Conservation (phyloP, 2,329 filamentous ascomycete species). For the Fusarium succisae region DNA sequence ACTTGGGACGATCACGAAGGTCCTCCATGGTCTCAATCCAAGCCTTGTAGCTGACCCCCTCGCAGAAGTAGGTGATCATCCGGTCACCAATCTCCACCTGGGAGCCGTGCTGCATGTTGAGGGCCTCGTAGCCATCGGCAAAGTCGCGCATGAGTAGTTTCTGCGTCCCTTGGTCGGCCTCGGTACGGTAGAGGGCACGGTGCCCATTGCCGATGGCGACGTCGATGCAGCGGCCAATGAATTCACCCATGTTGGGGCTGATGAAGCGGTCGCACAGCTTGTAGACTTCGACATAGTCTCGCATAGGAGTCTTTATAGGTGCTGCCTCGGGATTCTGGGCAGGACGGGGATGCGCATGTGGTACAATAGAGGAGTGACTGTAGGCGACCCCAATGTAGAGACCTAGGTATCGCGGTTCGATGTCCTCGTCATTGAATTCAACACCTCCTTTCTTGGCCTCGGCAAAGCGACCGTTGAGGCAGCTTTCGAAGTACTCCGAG, state of each 20-base stretch:
- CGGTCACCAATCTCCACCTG: slow-evolving; percentile 37
- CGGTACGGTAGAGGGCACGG: slow-evolving; percentile 45
- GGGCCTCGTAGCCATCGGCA: slow-evolving; percentile 48
- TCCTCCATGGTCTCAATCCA: slow-evolving; percentile 42
- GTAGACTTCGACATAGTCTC: slow-evolving; percentile 49
- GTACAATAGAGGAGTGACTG: slow-evolving; percentile 47
- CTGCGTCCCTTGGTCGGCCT: slow-evolving; percentile 42
- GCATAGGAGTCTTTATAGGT: slow-evolving; percentile 41
- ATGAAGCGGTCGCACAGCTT: slow-evolving; percentile 51
- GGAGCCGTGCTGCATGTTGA: slow-evolving; percentile 32
- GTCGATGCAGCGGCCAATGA: slow-evolving; percentile 45
- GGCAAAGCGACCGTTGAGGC: slow-evolving; percentile 41
- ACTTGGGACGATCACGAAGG: slow-evolving; percentile 42
- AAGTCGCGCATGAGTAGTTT: slow-evolving; percentile 46
- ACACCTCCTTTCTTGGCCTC: slow-evolving; percentile 44
- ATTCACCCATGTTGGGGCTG: slow-evolving; percentile 43
- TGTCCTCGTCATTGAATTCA: slow-evolving; percentile 43
- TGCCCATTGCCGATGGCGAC: slow-evolving; percentile 46
- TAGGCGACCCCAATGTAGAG: slow-evolving; percentile 50
- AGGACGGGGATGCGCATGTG: slow-evolving; percentile 40
- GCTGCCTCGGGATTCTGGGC: slow-evolving; percentile 40
- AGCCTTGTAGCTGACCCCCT: slow-evolving; percentile 42
- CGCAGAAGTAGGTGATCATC: slow-evolving; percentile 48
- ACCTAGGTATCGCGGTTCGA: slow-evolving; percentile 47
- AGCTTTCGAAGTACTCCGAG: slow-evolving; percentile 49